These are phyloP conservation scores for Backusella parvicylindrica DNA, from an alignment of 192 early-diverging fungal species.

Conservation along the genomic window DNA sequence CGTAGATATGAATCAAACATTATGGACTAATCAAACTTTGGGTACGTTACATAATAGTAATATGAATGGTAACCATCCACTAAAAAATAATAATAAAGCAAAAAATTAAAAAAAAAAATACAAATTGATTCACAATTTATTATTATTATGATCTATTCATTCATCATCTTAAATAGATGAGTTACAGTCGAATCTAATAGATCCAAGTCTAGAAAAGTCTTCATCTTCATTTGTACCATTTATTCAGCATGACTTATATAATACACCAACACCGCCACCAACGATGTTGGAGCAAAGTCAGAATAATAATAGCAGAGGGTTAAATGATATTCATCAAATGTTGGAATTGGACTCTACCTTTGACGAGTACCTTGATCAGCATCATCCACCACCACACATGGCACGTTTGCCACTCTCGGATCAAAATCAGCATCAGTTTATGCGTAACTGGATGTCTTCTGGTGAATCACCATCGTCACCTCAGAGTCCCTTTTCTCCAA, in stretches of 20 bases:
- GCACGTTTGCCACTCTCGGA: not conserved
- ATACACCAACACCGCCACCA: not conserved
- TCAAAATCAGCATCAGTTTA: not conserved
- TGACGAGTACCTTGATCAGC: not conserved
- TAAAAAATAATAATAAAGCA: not conserved
- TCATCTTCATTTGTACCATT: not conserved
- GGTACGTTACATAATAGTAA: not conserved
- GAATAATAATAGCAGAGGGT: not conserved
- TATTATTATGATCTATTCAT: not conserved
- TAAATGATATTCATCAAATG: slow-evolving; percentile 9
- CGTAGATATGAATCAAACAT: not conserved
- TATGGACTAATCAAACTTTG: not conserved
- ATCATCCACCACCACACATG: too few relatives aligned
- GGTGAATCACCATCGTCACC: not conserved
- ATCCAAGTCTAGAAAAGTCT: not conserved
- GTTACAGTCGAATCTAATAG: not conserved
- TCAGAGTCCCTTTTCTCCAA: slow-evolving; percentile 32
- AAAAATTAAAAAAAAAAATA: not conserved
- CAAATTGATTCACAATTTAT: not conserved
- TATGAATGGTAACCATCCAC: not conserved
- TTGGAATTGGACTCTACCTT: not conserved
- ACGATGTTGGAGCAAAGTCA: not conserved
- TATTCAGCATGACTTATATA: not conserved
- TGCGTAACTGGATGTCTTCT: slow-evolving; percentile 27
- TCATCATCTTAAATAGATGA: not conserved